Evolutionary conservation across 495 filamentous ascomycete genomes (phyloP).

Genomic region (Chlorociboria aeruginascens): DNA sequence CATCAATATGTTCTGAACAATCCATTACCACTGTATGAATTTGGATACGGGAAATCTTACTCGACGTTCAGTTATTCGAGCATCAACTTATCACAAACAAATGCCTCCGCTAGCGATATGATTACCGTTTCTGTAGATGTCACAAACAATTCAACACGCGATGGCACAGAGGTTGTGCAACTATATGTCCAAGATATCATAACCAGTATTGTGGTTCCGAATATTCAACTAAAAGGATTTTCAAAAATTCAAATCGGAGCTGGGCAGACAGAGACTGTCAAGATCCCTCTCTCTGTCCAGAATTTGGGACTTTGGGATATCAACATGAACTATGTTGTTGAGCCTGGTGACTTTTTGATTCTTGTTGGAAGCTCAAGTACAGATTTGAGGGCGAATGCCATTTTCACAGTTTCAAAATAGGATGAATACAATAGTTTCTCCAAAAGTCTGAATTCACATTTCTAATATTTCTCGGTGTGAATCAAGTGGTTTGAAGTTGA

Average conservation of each 20-base stretch:
- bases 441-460: background rate
- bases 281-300: constrained; percentile 37
- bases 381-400: constrained; percentile 43
- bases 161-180: constrained; percentile 57
- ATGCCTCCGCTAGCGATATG: constrained; percentile 28
- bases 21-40: constrained; percentile 46
- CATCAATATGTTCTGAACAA: constrained; percentile 52
- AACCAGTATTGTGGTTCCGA: constrained; percentile 48
- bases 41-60: constrained; percentile 55
- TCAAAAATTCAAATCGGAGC: constrained; percentile 51
- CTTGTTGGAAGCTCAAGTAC: constrained; percentile 43
- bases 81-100: constrained; percentile 31
- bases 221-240: constrained; percentile 55
- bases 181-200: constrained; percentile 50
- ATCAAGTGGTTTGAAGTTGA: background rate
- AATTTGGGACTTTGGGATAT: constrained; percentile 47
- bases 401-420: constrained; percentile 30
- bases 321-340: constrained; percentile 53
- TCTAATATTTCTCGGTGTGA: background rate
- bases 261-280: constrained; percentile 43
- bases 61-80: constrained; percentile 44
- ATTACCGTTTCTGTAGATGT: constrained; percentile 43
- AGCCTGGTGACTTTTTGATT: constrained; percentile 50
- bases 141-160: constrained; percentile 38
- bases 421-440: background rate